These are phyloP conservation scores for Solanum bulbocastanum DNA, from an alignment of 257 asterid species.

Conservation along the genomic window DNA sequence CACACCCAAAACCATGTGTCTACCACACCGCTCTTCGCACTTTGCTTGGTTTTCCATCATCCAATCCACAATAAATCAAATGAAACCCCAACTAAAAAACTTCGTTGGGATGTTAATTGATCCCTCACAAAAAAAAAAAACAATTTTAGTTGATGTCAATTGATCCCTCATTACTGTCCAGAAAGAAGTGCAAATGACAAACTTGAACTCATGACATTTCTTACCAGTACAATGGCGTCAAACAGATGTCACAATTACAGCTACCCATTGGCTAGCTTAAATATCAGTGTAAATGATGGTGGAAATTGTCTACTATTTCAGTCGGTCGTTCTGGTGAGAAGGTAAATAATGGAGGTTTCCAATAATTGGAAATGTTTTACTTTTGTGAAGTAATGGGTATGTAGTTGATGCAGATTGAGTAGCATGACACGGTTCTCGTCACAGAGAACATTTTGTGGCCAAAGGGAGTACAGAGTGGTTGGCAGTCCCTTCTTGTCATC, in stretches of 20 bases:
- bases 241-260: not conserved
- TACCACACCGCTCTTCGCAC: not conserved
- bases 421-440: not conserved
- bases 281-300: not conserved
- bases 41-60: not conserved
- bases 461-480: not conserved
- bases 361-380: not conserved
- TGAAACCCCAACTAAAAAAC: not conserved
- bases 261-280: not conserved
- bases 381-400: not conserved
- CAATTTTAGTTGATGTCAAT: not conserved
- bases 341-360: not conserved
- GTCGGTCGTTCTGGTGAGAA: not conserved
- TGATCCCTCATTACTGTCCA: not conserved
- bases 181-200: not conserved
- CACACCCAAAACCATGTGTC: not conserved
- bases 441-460: not conserved
- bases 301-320: not conserved
- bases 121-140: not conserved
- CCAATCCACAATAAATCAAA: not conserved
- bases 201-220: not conserved
- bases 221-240: not conserved
- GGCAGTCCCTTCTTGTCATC: not conserved
- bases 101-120: not conserved
- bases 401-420: not conserved